Base-by-base conservation (phyloP, 306 rosid species). In the Acacia acuminata region DNA sequence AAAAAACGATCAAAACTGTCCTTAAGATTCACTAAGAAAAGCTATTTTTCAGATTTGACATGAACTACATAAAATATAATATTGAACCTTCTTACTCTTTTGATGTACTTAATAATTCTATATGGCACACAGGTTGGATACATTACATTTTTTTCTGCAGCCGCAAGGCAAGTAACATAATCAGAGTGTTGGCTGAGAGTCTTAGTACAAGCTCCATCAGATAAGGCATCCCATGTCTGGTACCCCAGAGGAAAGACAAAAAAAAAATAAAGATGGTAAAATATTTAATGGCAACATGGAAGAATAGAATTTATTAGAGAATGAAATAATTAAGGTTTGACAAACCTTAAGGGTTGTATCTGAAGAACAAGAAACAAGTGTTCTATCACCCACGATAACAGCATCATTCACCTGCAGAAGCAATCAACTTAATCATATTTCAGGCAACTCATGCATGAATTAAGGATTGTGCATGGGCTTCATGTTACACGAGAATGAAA, bases 341-440 rank as follows among this genome's bases (percentile, higher is more conserved):
- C 63, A 34, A 89, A 92, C 98, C 98, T 94, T 94, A 43, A 94
- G 86, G 53, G 98, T 92, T 53, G 92, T 84, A 86, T 94, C 98
- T 40, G 98, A 94, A 83, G 98, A 92, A 87, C 98, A 94, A 24
- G 98, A 94, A 75, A 94, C 93, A 84, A 94, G 94, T 6, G 90
- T 88, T 53, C 83, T 86, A 73, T 90, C 91, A 61, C 94, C 92
- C 69, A 84, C 97, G 71, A 94, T 81, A 75, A 91, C 92, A 56
- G 87, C 87, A 88, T 94, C 98, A 82, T 94, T 94, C 63, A 92
- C 98, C 98, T 94, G 94, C 86, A 85, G 55, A 40, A 80, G 69
- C 48, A 81, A 81, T 76, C 40, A 60, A 71, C 53, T 71, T 32
- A 53, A 53, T 61, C 43, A 42, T 34, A 44, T 58, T 43, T 53